Evolutionary conservation across 441 rosid species (phyloP).

Genomic region (Brassica hybrid): DNA sequence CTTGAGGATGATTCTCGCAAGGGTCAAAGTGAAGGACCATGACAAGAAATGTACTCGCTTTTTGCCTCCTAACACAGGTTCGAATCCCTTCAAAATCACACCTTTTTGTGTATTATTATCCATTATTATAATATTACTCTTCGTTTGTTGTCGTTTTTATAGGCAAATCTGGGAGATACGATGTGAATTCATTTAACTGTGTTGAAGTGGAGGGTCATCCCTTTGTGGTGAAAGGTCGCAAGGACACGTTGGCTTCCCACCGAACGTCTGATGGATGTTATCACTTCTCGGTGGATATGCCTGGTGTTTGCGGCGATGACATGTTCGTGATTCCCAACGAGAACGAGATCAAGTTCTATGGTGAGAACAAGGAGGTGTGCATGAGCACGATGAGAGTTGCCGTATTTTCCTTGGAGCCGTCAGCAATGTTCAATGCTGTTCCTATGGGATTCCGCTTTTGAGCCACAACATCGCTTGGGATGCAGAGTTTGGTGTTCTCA

Average conservation of each 20-base stretch:
- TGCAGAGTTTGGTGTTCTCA: slow-evolving; percentile 7
- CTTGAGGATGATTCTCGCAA: no score
- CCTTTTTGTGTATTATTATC: no score
- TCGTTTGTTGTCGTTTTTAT: not conserved
- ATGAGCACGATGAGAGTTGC: slow-evolving; percentile 2
- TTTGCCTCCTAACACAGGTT: no score
- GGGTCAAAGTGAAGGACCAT: no score
- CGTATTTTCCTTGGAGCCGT: not conserved
- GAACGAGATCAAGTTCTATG: not conserved
- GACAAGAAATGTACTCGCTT: no score
- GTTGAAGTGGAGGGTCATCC: not conserved
- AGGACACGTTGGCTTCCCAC: not conserved
- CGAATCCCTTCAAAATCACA: no score
- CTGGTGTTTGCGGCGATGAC: not conserved
- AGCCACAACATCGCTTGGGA: not conserved
- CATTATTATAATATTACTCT: no score
- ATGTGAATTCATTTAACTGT: not conserved
- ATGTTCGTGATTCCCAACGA: not conserved
- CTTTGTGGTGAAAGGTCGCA: not conserved
- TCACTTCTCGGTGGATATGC: not conserved
- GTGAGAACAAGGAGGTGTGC: not conserved
- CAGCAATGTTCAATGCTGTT: not conserved
- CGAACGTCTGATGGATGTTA: not conserved
- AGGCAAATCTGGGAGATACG: not conserved
- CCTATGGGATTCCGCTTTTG: not conserved